phyloP scores from a whole-genome alignment of 2,329 filamentous ascomycete species.

The Venturia oleaginea region DNA sequence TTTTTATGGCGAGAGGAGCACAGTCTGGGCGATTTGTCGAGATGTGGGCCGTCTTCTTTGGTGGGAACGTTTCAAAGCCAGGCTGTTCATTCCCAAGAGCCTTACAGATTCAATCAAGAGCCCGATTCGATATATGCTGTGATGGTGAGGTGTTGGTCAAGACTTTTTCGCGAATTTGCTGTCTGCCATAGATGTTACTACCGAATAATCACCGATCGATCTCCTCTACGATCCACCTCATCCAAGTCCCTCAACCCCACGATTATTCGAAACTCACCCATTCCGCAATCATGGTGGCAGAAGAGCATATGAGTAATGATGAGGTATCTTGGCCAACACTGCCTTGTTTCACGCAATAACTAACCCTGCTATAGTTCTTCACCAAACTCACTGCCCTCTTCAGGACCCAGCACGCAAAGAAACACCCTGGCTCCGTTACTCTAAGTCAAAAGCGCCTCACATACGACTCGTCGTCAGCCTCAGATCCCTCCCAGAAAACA shows the following conservation, averaged over 20 bases:
- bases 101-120: neutral
- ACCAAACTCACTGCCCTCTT: slow-evolving; percentile 59
- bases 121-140: neutral
- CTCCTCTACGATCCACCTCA: slow-evolving; percentile 1
- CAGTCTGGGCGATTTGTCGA: neutral
- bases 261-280: slow-evolving; percentile 21
- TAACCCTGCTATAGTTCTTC: slow-evolving; percentile 81
- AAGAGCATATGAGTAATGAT: slow-evolving; percentile 52
- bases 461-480: slow-evolving; percentile 28
- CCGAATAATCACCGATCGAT: slow-evolving; percentile 10
- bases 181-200: neutral
- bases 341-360: too few species aligned
- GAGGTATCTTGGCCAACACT: slow-evolving; percentile 37
- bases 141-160: neutral
- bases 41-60: neutral
- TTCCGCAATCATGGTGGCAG: slow-evolving; percentile 18
- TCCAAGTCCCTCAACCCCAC: slow-evolving; percentile 14
- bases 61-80: neutral
- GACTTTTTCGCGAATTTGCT: neutral
- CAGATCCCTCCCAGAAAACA: slow-evolving; percentile 21
- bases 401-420: slow-evolving; percentile 48
- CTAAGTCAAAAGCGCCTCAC: slow-evolving; percentile 63
- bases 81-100: neutral
- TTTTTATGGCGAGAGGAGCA: neutral
- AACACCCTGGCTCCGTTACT: slow-evolving; percentile 63